A percentile compares a stretch with the other conserved stretches of the same genome.
These are phyloP conservation scores for Gryganskiella cystojenkinii DNA, from an alignment of 192 early-diverging fungal genomes.

Conservation along the genomic window DNA sequence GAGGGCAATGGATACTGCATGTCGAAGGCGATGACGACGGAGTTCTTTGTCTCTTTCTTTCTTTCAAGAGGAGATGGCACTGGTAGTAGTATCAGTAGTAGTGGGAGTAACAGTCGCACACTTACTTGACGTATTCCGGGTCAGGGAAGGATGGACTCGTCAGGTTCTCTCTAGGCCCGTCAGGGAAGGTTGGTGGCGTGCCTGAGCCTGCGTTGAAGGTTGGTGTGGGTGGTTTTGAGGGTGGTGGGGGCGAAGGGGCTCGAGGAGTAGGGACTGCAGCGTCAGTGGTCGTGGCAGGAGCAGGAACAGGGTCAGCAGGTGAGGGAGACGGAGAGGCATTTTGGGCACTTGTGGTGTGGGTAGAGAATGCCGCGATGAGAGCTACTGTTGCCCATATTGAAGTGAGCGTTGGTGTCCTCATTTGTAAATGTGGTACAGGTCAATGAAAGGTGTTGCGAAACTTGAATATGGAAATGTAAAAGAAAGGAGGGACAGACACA, in stretches of 20 bases:
- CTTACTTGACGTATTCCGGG: slow-evolving; percentile 52
- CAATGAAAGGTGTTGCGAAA: no score
- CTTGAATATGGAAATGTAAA: no score
- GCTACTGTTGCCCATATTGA: neutral
- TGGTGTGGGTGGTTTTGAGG: neutral
- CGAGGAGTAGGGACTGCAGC: no score
- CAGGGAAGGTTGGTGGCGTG: slow-evolving; percentile 10
- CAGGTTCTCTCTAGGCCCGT: neutral
- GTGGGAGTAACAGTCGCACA: no score
- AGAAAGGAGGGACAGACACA: no score
- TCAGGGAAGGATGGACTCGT: slow-evolving; percentile 36
- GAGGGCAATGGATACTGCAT: neutral
- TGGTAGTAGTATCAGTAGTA: no score
- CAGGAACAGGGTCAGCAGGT: neutral
- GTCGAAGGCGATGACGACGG: neutral
- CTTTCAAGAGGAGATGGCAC: no score
- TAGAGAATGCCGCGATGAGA: neutral
- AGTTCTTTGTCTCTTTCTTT: no score
- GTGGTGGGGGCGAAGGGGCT: neutral
- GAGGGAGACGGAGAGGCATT: neutral
- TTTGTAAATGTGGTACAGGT: no score
- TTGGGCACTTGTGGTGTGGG: neutral
- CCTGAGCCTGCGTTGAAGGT: neutral
- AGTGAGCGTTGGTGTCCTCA: neutral
- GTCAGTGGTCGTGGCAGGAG: neutral